Evolutionary conservation across 2,329 filamentous ascomycete species (phyloP), one percentile per base, ranked within the genome.

Genomic region (Mycogone perniciosa): DNA sequence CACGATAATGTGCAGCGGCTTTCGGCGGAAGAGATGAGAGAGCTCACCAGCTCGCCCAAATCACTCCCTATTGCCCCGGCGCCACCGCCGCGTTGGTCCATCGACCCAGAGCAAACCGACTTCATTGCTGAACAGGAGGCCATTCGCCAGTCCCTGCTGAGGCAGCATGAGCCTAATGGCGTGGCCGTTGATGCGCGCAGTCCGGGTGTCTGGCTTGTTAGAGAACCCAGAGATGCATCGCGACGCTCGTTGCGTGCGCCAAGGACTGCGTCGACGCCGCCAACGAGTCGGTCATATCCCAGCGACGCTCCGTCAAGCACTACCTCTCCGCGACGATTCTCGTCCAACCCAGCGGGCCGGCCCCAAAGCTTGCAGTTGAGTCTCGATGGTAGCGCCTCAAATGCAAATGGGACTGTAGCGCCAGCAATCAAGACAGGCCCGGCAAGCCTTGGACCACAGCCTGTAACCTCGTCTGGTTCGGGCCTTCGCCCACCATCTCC

Each of bases 1-100:
- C 64, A 68, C 39, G 75, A 74, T 53, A 73, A 68, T 44, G 66
- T 81, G 43, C 73, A 77, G 49, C 75, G 78, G 35, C 69, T 84
- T 29, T 81, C 80, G 0, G 77, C 77, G 6, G 76, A 72, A 35
- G 77, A 82, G 59, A 81, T 84, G 61, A 75, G 80, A 48, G 76
- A 80, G 53, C 65, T 85, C 52, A 75, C 77, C 10, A 75, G 73
- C 30, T 73, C 76, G 1, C 79, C 79, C 5, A 77, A 81, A 30
- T 83, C 80, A 1, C 66, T 85, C 2, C 81, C 81, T 9, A 64
- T 84, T 1, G 76, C 76, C 1, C 64, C 67, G 56, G 64, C 68
- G 58, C 62, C 67, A 52, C 48, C 63, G 47, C 55, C 67, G 64
- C 54, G 69, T 60, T 56, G 66, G 64, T 54, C 62, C 61, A 55